A percentile compares a stretch with the other conserved stretches of the same genome.
These are phyloP conservation scores for Talaromyces proteolyticus DNA, from an alignment of 495 filamentous ascomycete genomes.

Conservation along the genomic window DNA sequence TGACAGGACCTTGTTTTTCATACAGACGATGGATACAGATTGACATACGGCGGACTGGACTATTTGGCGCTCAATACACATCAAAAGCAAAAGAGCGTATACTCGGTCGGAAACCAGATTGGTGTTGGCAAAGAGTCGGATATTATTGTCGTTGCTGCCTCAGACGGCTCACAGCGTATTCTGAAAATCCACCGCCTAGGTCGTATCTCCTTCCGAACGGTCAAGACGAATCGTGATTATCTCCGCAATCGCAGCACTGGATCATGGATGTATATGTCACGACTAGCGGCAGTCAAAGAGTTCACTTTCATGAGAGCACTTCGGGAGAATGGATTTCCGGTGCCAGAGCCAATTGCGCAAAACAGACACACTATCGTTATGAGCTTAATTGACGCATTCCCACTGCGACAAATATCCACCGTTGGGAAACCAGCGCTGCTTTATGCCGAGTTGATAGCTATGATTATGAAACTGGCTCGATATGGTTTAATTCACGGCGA, in stretches of 20 bases:
- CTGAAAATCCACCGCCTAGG: conserved; percentile 94
- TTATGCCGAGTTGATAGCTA: conserved; percentile 82
- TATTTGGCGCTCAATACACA: conserved; percentile 91
- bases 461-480: conserved; percentile 78
- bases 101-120: conserved; percentile 90
- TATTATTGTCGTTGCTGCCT: conserved; percentile 83
- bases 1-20: too few species aligned
- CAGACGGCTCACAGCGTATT: conserved; percentile 56
- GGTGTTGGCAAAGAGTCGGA: conserved; percentile 97
- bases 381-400: conserved; percentile 82
- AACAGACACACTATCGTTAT: conserved; percentile 94
- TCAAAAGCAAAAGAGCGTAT: conserved; percentile 68
- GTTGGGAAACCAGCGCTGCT: conserved; percentile 73
- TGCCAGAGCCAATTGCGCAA: conserved; percentile 80
- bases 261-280: conserved; percentile 96
- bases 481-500: conserved; percentile 95
- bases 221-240: conserved; percentile 95
- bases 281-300: conserved; percentile 88
- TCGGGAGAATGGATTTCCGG: conserved; percentile 73
- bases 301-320: conserved; percentile 89
- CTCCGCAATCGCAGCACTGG: conserved; percentile 70
- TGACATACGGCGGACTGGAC: conserved; percentile 95
- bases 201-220: conserved; percentile 92
- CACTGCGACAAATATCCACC: conserved; percentile 74
- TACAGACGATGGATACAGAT: conserved; percentile 87